Conservation (phyloP, 305 asterid genomes). For the Vinca major region DNA sequence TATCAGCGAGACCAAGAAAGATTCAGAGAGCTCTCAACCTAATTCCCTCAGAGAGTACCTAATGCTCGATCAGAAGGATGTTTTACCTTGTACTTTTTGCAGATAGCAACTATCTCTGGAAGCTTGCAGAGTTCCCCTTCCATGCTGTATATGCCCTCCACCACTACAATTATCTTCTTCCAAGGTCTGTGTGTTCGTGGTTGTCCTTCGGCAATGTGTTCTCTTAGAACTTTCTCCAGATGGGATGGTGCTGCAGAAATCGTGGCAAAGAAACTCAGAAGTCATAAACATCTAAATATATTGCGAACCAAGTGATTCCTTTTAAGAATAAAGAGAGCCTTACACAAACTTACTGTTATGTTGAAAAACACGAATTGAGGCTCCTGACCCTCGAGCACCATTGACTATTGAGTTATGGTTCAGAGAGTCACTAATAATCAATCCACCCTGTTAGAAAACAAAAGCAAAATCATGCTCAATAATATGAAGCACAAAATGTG, state of each 20-base stretch:
- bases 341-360: constrained; percentile 64
- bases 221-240: constrained; percentile 83
- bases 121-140: constrained; percentile 97
- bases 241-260: constrained; percentile 69
- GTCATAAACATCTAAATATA: constrained; percentile 9
- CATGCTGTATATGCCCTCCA: constrained; percentile 99
- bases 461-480: constrained; percentile 20
- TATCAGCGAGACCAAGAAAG: not conserved
- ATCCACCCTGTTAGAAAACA: constrained; percentile 56
- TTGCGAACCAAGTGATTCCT: constrained; percentile 6
- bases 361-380: constrained; percentile 90
- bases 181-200: constrained; percentile 98
- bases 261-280: constrained; percentile 17
- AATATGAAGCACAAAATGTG: not conserved
- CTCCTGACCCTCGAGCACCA: constrained; percentile 99
- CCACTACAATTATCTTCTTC: constrained; percentile 91
- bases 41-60: not conserved
- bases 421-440: constrained; percentile 89
- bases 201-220: constrained; percentile 91
- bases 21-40: not conserved
- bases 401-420: constrained; percentile 95
- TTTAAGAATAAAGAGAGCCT: constrained; percentile 10
- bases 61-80: constrained; percentile 10
- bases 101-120: constrained; percentile 88
- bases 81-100: constrained; percentile 93